Percentiles rank a stretch among this genome's conserved stretches.
These are phyloP conservation scores for Xerocomus amazonicus DNA, from an alignment of 1,284 basidiomycete genomes.

Conservation along the genomic window DNA sequence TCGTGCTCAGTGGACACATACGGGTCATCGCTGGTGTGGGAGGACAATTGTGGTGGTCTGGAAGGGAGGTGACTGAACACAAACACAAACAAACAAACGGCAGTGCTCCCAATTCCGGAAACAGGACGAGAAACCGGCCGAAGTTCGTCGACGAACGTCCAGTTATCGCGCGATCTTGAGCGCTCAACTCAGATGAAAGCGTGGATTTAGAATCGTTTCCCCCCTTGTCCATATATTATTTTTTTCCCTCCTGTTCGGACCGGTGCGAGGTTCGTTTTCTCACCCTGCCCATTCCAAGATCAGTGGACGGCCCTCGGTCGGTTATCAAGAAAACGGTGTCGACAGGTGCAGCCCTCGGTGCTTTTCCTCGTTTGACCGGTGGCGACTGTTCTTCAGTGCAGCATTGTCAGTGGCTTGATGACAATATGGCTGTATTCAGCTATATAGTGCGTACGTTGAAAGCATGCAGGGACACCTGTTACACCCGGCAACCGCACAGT, in stretches of 20 bases:
- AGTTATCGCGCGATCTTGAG: slow-evolving; percentile 12
- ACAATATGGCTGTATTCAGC: slow-evolving; percentile 7
- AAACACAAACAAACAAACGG: slow-evolving; percentile 29
- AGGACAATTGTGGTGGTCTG: neutral
- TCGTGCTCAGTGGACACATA: slow-evolving; percentile 31
- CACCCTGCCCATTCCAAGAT: slow-evolving; percentile 4
- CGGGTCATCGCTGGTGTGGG: slow-evolving; percentile 43
- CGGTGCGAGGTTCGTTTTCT: slow-evolving; percentile 12
- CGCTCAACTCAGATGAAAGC: slow-evolving; percentile 7
- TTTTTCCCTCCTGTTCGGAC: neutral
- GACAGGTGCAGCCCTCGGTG: slow-evolving; percentile 14
- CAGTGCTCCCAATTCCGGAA: slow-evolving; percentile 1
- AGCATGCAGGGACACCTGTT: neutral
- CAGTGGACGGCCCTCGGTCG: slow-evolving; percentile 8
- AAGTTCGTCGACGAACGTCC: neutral
- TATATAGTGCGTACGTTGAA: slow-evolving; percentile 4
- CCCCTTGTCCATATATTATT: too few species aligned
- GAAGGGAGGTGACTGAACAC: neutral
- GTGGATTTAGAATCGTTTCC: slow-evolving; percentile 12
- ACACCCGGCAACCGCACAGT: slow-evolving; percentile 2
- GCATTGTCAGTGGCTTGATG: slow-evolving; percentile 6
- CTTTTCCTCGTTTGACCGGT: slow-evolving; percentile 4
- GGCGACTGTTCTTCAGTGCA: slow-evolving; percentile 6
- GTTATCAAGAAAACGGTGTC: slow-evolving; percentile 11
- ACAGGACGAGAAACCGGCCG: slow-evolving; percentile 2